phyloP scores from a whole-genome alignment of 1,284 basidiomycete genomes.

The Pseudozyma pruni region DNA sequence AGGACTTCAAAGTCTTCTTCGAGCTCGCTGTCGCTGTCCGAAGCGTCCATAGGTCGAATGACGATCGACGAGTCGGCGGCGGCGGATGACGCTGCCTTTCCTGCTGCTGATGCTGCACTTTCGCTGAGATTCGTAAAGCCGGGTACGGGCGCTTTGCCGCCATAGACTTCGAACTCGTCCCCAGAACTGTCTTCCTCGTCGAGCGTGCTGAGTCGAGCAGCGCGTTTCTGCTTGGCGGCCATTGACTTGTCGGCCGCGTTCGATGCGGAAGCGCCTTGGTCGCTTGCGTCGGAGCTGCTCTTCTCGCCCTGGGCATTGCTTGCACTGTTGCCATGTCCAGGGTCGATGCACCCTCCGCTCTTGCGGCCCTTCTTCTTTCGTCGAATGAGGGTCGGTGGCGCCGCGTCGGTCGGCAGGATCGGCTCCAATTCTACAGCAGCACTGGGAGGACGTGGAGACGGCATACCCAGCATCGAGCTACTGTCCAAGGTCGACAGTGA shows the following conservation, averaged over 20 bases:
- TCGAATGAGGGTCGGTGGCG: constrained; percentile 77
- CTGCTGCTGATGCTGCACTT: not conserved
- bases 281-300: not conserved
- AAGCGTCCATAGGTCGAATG: constrained; percentile 29
- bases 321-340: constrained; percentile 12
- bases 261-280: not conserved
- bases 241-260: constrained; percentile 1
- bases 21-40: constrained; percentile 33
- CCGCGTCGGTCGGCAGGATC: constrained; percentile 83
- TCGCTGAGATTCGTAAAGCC: constrained; percentile 40
- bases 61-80: constrained; percentile 35
- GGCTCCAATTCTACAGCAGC: constrained; percentile 86
- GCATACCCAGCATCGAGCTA: constrained; percentile 53
- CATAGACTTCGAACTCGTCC: constrained; percentile 65
- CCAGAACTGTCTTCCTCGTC: constrained; percentile 61
- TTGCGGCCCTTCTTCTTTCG: constrained; percentile 37
- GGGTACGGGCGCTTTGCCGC: constrained; percentile 64
- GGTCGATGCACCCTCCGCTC: constrained; percentile 25
- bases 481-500: constrained; percentile 14
- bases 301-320: constrained; percentile 1
- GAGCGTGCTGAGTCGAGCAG: constrained; percentile 38
- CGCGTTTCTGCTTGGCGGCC: constrained; percentile 20
- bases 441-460: constrained; percentile 64
- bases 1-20: constrained; percentile 73
- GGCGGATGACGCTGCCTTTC: not conserved